These are phyloP conservation scores for Jamesozyma rosinii DNA, from an alignment of 805 yeast species.

Conservation along the genomic window DNA sequence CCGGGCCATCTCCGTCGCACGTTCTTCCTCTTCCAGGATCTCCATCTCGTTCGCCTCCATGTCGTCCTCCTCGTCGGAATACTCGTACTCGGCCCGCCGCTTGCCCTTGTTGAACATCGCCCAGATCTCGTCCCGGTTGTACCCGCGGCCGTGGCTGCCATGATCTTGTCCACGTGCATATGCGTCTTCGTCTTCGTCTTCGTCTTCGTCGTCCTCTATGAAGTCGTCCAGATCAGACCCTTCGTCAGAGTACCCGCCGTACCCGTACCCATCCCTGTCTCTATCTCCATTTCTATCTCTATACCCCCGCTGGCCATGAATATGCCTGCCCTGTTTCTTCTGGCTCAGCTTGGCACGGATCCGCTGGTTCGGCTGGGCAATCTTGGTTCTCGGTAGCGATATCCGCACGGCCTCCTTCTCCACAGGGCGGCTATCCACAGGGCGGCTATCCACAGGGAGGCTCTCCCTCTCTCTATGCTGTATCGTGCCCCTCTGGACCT, in stretches of 20 bases:
- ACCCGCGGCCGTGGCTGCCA: conserved; percentile 35
- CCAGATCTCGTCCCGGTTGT: conserved; percentile 86
- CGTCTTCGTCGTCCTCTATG: conserved; percentile 37
- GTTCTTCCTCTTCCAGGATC: conserved; percentile 70
- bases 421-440: not conserved
- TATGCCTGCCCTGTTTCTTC: not conserved
- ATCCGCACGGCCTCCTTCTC: not conserved
- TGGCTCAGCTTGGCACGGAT: not conserved
- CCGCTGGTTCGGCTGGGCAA: conserved; percentile 5
- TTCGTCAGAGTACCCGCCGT: conserved; percentile 1
- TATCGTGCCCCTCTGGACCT: not conserved
- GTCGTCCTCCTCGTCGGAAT: conserved; percentile 34
- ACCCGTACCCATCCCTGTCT: not conserved
- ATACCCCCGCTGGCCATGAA: not conserved
- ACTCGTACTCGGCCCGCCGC: conserved; percentile 38
- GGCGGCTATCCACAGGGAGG: not conserved
- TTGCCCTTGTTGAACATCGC: conserved; percentile 57
- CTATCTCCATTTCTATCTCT: not conserved
- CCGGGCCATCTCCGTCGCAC: conserved; percentile 58
- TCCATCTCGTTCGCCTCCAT: conserved; percentile 96
- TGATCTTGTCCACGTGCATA: not conserved
- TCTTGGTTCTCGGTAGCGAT: conserved; percentile 1
- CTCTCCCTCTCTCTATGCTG: too few relatives aligned
- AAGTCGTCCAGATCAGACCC: conserved; percentile 18
- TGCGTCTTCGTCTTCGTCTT: conserved; percentile 32